Conservation (phyloP, 768 basidiomycete species). For the Calocybe gangraenosa region DNA sequence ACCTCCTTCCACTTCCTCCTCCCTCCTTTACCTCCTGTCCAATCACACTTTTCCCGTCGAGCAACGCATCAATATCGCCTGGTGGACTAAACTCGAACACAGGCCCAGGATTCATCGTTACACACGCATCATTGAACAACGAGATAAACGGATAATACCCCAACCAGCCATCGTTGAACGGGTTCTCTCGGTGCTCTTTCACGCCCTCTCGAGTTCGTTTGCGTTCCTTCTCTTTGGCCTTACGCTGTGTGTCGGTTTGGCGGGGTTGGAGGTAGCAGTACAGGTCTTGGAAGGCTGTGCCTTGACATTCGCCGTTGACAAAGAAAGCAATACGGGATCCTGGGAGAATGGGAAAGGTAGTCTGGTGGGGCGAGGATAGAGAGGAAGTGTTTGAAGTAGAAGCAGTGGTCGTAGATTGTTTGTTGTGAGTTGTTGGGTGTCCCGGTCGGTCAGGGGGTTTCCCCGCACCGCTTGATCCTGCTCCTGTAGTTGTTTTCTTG, state of each 20-base stretch:
- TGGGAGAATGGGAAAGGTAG: conserved; percentile 54
- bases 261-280: conserved; percentile 88
- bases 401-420: conserved; percentile 40
- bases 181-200: conserved; percentile 76
- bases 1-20: conserved; percentile 38
- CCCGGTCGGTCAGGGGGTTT: conserved; percentile 62
- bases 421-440: conserved; percentile 31
- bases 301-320: conserved; percentile 84
- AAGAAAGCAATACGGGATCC: conserved; percentile 85
- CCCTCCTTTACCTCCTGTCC: conserved; percentile 16
- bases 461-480: conserved; percentile 29
- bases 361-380: no score
- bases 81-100: conserved; percentile 80
- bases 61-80: conserved; percentile 64
- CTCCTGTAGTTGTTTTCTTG: conserved; percentile 51
- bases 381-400: conserved; percentile 21
- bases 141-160: conserved; percentile 97
- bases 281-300: conserved; percentile 80
- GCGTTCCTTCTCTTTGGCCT: conserved; percentile 55
- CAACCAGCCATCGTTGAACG: conserved; percentile 89
- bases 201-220: conserved; percentile 62
- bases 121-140: conserved; percentile 85
- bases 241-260: conserved; percentile 49
- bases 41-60: conserved; percentile 34
- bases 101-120: conserved; percentile 86